Evolutionary conservation across 1,139 yeast genomes (phyloP), one percentile per base, ranked within the genome.

Genomic region (Hemisphaericaspora xylofermentans): DNA sequence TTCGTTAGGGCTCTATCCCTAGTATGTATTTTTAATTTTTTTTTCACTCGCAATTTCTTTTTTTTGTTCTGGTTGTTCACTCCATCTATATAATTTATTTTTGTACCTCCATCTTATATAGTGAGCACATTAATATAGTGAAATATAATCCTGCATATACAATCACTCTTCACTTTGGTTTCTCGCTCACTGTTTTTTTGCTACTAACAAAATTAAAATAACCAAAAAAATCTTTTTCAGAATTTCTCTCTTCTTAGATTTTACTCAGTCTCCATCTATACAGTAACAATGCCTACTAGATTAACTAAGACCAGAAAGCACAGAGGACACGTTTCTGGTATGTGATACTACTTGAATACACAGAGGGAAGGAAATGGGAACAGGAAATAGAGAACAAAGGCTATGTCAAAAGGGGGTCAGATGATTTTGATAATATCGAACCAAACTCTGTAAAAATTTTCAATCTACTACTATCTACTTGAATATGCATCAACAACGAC

Each of bases 271-370:
- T 30, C 33, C 35, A 34, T 40, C 39, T 35, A 42, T 33, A 37
- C 63, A 58, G 52, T 55, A 59, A 70, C 72, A 76, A 93, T 93
- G 98, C 98, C 98, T 78, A 89, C 98, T 83, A 89, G 98, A 89
- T 84, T 88, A 73, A 87, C 96, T 70, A 89, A 93, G 80, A 93
- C 98, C 79, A 89, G 99, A 88, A 94, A 93, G 84, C 97, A 88
- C 87, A 88, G 99, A 88, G 99, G 99, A 79, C 84, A 94, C 95
- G 98, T 93, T 78, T 88, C 97, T 73, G 95, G 95, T 87, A 84
- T 80, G 89, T 83, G 29, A 26, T 16, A 36, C 22, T 34, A 13
- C 14, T 16, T 25, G 39, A 35, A 29, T 43, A 38, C 43, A 47
- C 12, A 29, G 7, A 22, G 33, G 24, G 12, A 18, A n/a, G 24